phyloP scores from a whole-genome alignment of 2,329 filamentous ascomycete species.

The Pestalotiopsis sp. region DNA sequence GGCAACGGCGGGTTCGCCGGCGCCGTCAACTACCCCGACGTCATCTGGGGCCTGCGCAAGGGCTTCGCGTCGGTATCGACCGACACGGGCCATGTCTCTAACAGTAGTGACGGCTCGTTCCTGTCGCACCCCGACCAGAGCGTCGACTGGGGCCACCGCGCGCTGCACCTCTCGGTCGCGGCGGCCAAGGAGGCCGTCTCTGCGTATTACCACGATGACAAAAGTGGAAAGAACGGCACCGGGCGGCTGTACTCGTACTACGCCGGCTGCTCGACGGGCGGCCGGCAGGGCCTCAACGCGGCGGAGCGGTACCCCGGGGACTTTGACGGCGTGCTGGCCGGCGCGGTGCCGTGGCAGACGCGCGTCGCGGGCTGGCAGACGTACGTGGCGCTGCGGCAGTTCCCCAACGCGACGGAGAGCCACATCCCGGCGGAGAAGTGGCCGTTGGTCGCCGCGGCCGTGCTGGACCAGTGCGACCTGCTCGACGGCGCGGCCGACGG shows the following conservation, averaged over 20 bases:
- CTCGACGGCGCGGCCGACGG: slow-evolving; percentile 42
- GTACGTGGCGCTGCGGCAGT: slow-evolving; percentile 22
- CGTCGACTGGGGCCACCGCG: slow-evolving; percentile 24
- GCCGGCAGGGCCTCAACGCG: slow-evolving; percentile 53
- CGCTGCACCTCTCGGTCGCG: slow-evolving; percentile 32
- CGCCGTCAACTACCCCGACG: slow-evolving; percentile 2
- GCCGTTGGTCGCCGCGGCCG: slow-evolving; percentile 34
- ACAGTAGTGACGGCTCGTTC: slow-evolving; percentile 24
- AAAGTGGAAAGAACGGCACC: slow-evolving; percentile 20
- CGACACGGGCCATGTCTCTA: slow-evolving; percentile 13
- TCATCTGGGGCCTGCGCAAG: slow-evolving; percentile 7
- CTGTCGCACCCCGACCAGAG: slow-evolving; percentile 27
- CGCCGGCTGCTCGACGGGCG: slow-evolving; percentile 55
- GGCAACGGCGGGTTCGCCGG: slow-evolving; percentile 7
- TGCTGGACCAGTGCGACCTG: slow-evolving; percentile 41
- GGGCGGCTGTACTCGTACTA: slow-evolving; percentile 45
- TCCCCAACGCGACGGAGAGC: slow-evolving; percentile 33
- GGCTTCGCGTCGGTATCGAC: slow-evolving; percentile 6
- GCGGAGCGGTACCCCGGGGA: slow-evolving; percentile 42
- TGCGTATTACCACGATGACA: slow-evolving; percentile 39
- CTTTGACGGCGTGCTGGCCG: slow-evolving; percentile 54
- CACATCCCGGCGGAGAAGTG: slow-evolving; percentile 25
- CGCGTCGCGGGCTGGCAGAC: slow-evolving; percentile 27
- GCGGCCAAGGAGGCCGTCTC: slow-evolving; percentile 45
- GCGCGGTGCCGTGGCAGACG: slow-evolving; percentile 33